Percentiles rank a stretch among this genome's conserved stretches.
Evolutionary conservation across 164 flowering plant genomes (phyloP).

Genomic region (Chimonanthus praecox): DNA sequence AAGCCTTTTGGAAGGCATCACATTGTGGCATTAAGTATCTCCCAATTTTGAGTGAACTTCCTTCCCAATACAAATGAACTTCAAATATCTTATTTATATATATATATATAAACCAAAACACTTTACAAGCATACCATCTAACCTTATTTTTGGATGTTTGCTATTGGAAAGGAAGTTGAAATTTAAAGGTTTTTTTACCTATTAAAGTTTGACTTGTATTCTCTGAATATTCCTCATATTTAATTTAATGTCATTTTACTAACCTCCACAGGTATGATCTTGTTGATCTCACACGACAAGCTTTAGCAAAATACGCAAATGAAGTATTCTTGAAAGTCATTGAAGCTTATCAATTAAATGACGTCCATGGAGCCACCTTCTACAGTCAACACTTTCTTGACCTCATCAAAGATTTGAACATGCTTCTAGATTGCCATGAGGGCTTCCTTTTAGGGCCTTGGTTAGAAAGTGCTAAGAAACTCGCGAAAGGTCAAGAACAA

Average conservation of each 20-base stretch:
- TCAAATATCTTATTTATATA: too few species aligned
- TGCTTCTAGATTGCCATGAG: slow-evolving; percentile 58
- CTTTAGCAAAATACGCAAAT: slow-evolving; percentile 66
- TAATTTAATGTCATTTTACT: background rate
- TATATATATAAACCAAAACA: too few species aligned
- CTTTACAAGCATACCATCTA: too few species aligned
- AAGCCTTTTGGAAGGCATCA: too few species aligned
- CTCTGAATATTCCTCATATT: slow-evolving; percentile 1
- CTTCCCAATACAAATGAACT: too few species aligned
- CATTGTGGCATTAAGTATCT: too few species aligned
- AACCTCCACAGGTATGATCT: slow-evolving; percentile 49
- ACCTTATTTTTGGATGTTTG: too few species aligned
- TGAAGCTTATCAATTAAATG: slow-evolving; percentile 39
- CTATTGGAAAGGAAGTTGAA: background rate
- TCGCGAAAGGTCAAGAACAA: slow-evolving; percentile 50
- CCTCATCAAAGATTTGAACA: slow-evolving; percentile 57
- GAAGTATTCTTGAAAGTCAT: slow-evolving; percentile 50
- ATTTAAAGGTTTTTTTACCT: background rate
- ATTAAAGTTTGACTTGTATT: background rate
- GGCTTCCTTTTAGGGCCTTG: slow-evolving; percentile 80
- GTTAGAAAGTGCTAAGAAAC: slow-evolving; percentile 74
- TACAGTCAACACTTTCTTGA: slow-evolving; percentile 45
- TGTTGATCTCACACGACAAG: slow-evolving; percentile 71
- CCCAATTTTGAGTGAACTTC: too few species aligned
- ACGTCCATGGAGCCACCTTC: slow-evolving; percentile 25